phyloP scores from a whole-genome alignment of 768 basidiomycete species.

The Tulasnella sp. region DNA sequence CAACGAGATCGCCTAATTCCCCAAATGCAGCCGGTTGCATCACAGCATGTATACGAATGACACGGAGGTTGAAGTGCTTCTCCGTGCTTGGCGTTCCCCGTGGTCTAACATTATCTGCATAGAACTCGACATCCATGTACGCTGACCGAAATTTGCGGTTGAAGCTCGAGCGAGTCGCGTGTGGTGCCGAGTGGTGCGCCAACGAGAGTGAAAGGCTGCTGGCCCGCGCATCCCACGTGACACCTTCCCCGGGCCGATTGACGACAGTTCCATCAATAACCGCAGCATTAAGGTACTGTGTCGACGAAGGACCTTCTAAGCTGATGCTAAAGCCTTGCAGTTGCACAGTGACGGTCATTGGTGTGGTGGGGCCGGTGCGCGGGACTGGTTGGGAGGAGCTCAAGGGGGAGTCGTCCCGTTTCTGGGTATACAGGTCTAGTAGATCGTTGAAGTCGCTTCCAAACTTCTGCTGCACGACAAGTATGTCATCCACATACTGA shows the following conservation, averaged over 20 bases:
- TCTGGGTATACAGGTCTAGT: conserved; percentile 41
- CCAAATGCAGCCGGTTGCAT: conserved; percentile 90
- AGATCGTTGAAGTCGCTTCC: conserved; percentile 82
- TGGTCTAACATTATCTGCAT: conserved; percentile 24
- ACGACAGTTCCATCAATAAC: conserved; percentile 53
- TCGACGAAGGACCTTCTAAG: conserved; percentile 59
- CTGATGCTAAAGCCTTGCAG: conserved; percentile 74
- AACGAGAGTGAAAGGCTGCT: conserved; percentile 76
- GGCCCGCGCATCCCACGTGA: conserved; percentile 56
- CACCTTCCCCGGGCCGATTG: conserved; percentile 28
- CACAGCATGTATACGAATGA: conserved; percentile 78
- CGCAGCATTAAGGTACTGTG: conserved; percentile 60
- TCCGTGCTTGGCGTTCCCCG: conserved; percentile 1
- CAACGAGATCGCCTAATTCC: conserved; percentile 79
- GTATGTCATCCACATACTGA: conserved; percentile 68
- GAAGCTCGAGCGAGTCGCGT: conserved; percentile 32
- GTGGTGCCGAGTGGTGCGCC: conserved; percentile 41
- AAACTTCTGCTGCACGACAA: conserved; percentile 78
- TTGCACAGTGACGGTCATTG: conserved; percentile 18
- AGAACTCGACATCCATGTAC: conserved; percentile 71
- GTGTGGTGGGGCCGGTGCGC: not conserved
- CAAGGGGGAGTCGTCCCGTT: not conserved
- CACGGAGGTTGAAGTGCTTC: conserved; percentile 33
- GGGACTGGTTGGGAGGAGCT: not conserved
- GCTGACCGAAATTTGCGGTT: conserved; percentile 59